Base-by-base conservation (phyloP, 805 yeast genomes). In the Huiozyma sinensis region DNA sequence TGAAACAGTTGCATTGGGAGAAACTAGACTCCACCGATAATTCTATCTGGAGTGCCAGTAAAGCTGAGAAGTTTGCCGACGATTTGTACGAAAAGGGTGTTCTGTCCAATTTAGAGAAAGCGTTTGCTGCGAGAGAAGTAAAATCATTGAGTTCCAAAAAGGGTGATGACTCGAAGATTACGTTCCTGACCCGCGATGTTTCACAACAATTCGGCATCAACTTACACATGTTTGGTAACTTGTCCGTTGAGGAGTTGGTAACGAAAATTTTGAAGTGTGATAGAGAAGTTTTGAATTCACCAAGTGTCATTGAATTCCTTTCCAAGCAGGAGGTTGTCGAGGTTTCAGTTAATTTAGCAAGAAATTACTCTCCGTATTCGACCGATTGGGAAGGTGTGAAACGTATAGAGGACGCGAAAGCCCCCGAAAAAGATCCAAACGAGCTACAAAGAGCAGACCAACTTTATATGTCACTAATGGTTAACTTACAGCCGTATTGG, bases 1-100 rank as follows among this genome's bases (percentile, higher is more conserved):
- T 92, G 50, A 92, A 94, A 60, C 98, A 90, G 60, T 73, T 92
- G 69, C 99, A 92, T 61, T 94, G 97, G 97, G 96, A 90, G 53
- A 86, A 84, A 56, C 71, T 94, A 34, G 95, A 90, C 32, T 73
- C 79, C 47, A 82, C 92, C 17, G 83, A 81, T 42, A 76, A 81
- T 38, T 89, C 97, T 0, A 83, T 92, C 47, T 90, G 98, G 97
- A 74, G 78, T 13, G 73, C 75, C 28, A 71, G 77, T 31, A 76
- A 80, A 35, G 77, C 81, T 24, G 73, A 71, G 2, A 70, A 69
- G 17, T 60, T 67, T 44, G 76, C 83, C 2, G 82, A 77, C 47
- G 78, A 77, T 48, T 68, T 90, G 40, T 68, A 73, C 42, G 81
- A 80, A 46, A 77, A 76, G 47, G 98, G 98, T 47, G 79, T 90